Evolutionary conservation across 1,284 basidiomycete genomes (phyloP).

Genomic region (Farysia itapuensis): DNA sequence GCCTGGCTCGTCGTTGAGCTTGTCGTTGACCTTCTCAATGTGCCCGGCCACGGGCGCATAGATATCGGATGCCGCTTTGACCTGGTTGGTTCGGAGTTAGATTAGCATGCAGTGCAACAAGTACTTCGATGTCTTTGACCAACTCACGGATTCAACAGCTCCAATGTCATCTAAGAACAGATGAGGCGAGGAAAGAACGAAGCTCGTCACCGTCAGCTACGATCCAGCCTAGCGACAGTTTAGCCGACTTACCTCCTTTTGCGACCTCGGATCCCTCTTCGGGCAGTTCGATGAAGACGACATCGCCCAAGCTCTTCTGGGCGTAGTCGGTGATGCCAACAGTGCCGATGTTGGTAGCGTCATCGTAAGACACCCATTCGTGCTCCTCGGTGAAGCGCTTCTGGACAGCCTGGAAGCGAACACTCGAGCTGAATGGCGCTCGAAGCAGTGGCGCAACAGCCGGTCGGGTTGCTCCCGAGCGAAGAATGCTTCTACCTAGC

Average conservation of each 20-base stretch:
- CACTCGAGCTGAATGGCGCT: conserved; percentile 25
- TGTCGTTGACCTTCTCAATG: conserved; percentile 77
- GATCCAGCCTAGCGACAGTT: too few relatives aligned
- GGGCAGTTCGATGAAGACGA: conserved; percentile 95
- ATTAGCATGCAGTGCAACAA: too few relatives aligned
- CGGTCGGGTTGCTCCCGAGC: conserved; percentile 23
- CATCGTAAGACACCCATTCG: conserved; percentile 83
- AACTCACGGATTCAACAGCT: conserved; percentile 80
- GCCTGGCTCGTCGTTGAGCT: conserved; percentile 71
- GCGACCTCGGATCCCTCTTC: conserved; percentile 69
- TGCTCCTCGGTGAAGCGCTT: conserved; percentile 74
- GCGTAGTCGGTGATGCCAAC: conserved; percentile 93
- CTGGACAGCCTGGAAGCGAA: conserved; percentile 21
- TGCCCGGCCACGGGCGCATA: conserved; percentile 90
- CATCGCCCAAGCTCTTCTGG: conserved; percentile 88
- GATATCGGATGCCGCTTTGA: conserved; percentile 96
- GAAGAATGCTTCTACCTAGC: conserved; percentile 15
- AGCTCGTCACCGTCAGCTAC: too few relatives aligned
- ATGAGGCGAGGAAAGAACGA: too few relatives aligned
- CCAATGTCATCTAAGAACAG: conserved; percentile 81
- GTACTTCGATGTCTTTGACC: not conserved
- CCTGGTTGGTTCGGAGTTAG: too few relatives aligned
- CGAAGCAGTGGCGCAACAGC: conserved; percentile 11
- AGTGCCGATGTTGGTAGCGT: conserved; percentile 75
- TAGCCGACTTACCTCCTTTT: conserved; percentile 76